phyloP scores from a whole-genome alignment of 192 early-diverging fungal species.

The Chytriomyces hyalinus region DNA sequence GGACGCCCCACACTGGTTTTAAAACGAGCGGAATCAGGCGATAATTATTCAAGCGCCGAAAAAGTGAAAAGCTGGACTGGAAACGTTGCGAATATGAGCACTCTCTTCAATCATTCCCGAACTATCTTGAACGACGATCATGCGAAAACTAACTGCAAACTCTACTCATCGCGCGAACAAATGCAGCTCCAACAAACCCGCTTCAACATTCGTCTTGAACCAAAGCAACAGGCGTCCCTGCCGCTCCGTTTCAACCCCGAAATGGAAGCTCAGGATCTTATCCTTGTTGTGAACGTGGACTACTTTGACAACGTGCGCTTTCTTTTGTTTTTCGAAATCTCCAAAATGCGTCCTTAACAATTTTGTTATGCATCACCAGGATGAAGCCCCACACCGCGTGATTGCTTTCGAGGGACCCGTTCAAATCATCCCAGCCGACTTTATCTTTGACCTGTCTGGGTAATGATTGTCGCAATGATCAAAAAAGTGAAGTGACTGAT shows the following conservation, averaged over 20 bases:
- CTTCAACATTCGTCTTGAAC: slow-evolving; percentile 28
- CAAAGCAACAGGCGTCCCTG: slow-evolving; percentile 31
- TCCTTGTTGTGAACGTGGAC: slow-evolving; percentile 37
- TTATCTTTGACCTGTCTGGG: slow-evolving; percentile 33
- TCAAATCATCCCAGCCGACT: slow-evolving; percentile 28
- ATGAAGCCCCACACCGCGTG: slow-evolving; percentile 34
- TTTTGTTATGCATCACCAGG: slow-evolving; percentile 11
- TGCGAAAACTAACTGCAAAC: too few species aligned
- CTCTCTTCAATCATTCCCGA: too few species aligned
- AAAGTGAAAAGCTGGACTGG: too few species aligned
- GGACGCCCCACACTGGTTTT: too few species aligned
- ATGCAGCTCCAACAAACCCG: too few species aligned
- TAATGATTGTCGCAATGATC: not conserved
- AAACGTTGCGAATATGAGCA: too few species aligned
- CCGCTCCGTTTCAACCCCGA: slow-evolving; percentile 34
- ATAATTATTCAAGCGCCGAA: too few species aligned
- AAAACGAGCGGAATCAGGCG: too few species aligned
- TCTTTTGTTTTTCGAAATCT: slow-evolving; percentile 7
- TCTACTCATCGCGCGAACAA: too few species aligned
- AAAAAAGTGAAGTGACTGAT: too few species aligned
- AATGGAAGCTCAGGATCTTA: slow-evolving; percentile 38
- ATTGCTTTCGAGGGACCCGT: slow-evolving; percentile 35
- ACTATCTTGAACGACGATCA: too few species aligned
- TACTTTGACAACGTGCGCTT: slow-evolving; percentile 35
- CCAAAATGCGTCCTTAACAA: not conserved